These are phyloP conservation scores for Cupressus sempervirens DNA, from an alignment of 75 land plant genomes.

Conservation along the genomic window DNA sequence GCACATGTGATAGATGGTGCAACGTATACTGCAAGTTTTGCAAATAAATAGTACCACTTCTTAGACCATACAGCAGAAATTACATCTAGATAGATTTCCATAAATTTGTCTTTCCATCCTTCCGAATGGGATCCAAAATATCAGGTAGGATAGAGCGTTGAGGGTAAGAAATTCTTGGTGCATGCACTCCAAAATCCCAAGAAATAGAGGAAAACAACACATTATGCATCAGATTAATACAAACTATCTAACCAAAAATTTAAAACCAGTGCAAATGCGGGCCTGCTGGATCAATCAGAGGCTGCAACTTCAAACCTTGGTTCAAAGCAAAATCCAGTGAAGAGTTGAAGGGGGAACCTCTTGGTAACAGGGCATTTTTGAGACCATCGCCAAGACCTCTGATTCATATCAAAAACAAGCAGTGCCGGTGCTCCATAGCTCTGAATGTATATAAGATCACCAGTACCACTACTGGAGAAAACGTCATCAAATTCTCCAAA, in stretches of 20 bases:
- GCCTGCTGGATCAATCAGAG: slow-evolving; percentile 14
- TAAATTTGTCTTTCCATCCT: neutral
- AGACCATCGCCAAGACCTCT: slow-evolving; percentile 73
- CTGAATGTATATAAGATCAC: slow-evolving; percentile 73
- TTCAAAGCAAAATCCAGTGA: slow-evolving; percentile 80
- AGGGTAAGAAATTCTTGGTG: neutral
- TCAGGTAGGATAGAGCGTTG: neutral
- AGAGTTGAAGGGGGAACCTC: slow-evolving; percentile 76
- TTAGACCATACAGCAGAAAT: neutral
- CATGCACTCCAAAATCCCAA: slow-evolving; percentile 9
- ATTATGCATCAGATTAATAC: neutral
- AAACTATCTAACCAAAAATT: neutral
- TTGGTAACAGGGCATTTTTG: slow-evolving; percentile 71
- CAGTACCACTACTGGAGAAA: slow-evolving; percentile 76
- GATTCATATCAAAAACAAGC: slow-evolving; percentile 60
- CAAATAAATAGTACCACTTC: neutral
- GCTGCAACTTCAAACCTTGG: slow-evolving; percentile 53
- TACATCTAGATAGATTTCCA: neutral
- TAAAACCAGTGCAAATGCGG: neutral
- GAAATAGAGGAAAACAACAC: neutral
- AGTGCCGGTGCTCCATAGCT: slow-evolving; percentile 75
- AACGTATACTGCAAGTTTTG: neutral
- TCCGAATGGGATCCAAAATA: slow-evolving; percentile 5
- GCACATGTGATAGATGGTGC: neutral
- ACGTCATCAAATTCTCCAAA: slow-evolving; percentile 87